Evolutionary conservation across 176 grass and related monocot species (phyloP).

Genomic region (Ensete ventricosum): DNA sequence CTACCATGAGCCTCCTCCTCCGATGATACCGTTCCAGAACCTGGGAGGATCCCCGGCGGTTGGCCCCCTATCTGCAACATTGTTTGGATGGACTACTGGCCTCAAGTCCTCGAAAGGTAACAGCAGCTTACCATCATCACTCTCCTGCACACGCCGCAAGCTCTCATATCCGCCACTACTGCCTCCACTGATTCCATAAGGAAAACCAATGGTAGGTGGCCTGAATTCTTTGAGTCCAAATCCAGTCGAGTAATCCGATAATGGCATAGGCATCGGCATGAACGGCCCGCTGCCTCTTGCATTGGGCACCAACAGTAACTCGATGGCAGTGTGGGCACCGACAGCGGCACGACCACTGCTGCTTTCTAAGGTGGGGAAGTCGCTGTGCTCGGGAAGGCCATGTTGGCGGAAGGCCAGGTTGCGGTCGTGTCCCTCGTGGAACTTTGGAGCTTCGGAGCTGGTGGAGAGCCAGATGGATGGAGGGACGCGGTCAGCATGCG

Average conservation of each 20-base stretch:
- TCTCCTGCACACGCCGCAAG: background rate
- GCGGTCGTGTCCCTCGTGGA: slow-evolving; percentile 22
- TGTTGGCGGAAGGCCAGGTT: slow-evolving; percentile 22
- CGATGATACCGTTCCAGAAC: slow-evolving; percentile 9
- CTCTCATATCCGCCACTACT: too few relatives aligned
- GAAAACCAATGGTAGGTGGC: background rate
- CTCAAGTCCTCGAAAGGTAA: slow-evolving; percentile 15
- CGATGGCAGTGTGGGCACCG: slow-evolving; percentile 5
- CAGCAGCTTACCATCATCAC: background rate
- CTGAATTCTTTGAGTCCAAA: slow-evolving; percentile 16
- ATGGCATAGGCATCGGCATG: background rate
- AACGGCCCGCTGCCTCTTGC: background rate
- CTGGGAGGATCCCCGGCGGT: slow-evolving; percentile 6
- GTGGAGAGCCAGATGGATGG: slow-evolving; percentile 2
- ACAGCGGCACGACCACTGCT: background rate
- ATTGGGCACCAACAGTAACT: background rate
- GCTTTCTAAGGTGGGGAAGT: background rate
- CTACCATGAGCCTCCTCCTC: slow-evolving; percentile 17
- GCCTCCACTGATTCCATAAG: background rate
- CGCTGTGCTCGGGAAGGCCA: background rate
- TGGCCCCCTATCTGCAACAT: background rate
- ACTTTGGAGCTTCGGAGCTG: background rate
- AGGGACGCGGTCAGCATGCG: background rate
- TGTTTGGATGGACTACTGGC: background rate
- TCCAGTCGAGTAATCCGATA: background rate